Evolutionary conservation across 1,284 basidiomycete species (phyloP), one percentile per base, ranked within the genome.

Genomic region (Puccinia triticina): DNA sequence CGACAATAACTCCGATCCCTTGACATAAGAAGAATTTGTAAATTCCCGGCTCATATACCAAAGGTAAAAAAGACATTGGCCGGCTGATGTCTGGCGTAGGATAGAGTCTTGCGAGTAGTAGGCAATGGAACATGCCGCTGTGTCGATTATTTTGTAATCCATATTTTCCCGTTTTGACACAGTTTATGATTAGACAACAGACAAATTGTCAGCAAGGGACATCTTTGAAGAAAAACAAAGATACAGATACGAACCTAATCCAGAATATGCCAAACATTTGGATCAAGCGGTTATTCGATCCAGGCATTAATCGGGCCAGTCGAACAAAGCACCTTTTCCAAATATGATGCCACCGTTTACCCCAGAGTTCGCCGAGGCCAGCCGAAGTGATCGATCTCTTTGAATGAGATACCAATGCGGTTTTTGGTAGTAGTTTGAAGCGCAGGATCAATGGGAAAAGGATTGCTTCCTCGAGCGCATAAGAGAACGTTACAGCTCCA

Each of bases 341-440:
- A 23, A 71, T n/a, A 69, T 79, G 77, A 79, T 79, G 77, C 77
- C 77, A 79, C 16, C 77, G 5, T 57, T 79, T 79, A 23, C 64
- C 61, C 77, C 77, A 79, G 2, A 79, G 37, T 46, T 79, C 77
- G 2, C 46, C 61, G n/a, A 79, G 29, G 32, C 77, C 66, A 40
- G 61, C 46, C 29, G 77, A 79, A 34, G 67, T 26, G 34, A 79
- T 71, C 23, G 77, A n/a, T 48, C 77, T 67, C 34, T 64, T 67
- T 16, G 77, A 79, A 57, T 69, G 46, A 40, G 64, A 55, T 34
- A 79, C 32, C 46, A 79, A 40, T 37, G 77, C 77, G 2, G 77
- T 79, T 55, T 46, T 67, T 34, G 77, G 77, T 8, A 79, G 37
- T 18, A 48, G 34, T 32, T 79, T 79, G 26, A 79, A 69, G 10